Evolutionary conservation across 225 moss, liverwort and hornwort species (phyloP), one percentile per base, ranked within the genome.

Genomic region (Pleurozium schreberi): DNA sequence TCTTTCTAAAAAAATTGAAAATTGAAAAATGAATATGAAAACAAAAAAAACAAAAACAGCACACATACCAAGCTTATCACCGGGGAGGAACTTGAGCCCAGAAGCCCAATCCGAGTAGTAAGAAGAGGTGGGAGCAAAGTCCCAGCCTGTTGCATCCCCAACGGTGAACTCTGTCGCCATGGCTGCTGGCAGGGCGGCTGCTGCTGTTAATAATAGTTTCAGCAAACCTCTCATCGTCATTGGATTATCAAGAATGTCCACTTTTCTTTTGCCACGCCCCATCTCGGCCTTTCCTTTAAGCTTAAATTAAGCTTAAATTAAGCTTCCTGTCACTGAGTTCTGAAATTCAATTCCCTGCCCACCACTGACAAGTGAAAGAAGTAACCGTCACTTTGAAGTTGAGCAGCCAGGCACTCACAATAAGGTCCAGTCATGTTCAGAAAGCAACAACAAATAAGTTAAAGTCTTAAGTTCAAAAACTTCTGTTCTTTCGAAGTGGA

Each of bases 101-200:
- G 86, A 61, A 43, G 94, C 64, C 94, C 94, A 94, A 26, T 94
- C 91, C 2, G 79, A 50, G 87, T 89, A 94, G 80, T 86, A 89
- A 33, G 87, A 70, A 18, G 90, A 27, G 57, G 91, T 88, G 18
- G 93, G 91, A 34, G 94, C 91, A 7, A 87, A 94, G 71, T 90
- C 90, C 94, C 94, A 94, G 20, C 90, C 91, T 5, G 80, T 89
- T 30, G 73, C 84, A 40, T 89, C 89, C 17, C 90, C 94, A 7
- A 94, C 94, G 12, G 73, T 87, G 86, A 47, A 92, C 9, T 91
- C 90, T 3, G 89, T 89, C 36, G 90, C 94, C n/a, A 43, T 75
- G 15, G 87, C 7, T 49, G 45, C 64, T 69, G 68, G 85, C 30
- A 90, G 67, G 19, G 88, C 80, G 42, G 80, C 66, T 76, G 75